Evolutionary conservation across 108 stramenopile genomes (phyloP).

Genomic region (Cyclotella choctawhatcheeana): DNA sequence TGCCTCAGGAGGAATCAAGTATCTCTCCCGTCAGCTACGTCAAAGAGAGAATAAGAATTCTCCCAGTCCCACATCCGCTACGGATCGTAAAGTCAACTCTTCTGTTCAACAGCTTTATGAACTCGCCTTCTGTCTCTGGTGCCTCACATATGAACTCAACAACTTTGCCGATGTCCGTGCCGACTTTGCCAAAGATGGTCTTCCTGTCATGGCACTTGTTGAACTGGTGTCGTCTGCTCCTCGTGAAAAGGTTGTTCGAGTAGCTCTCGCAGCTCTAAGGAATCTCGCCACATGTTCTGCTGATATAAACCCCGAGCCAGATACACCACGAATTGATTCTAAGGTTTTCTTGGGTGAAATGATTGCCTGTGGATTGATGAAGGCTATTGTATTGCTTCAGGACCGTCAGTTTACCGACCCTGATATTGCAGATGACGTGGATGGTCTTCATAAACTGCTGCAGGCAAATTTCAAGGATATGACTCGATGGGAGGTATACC

Average conservation of each 20-base stretch:
- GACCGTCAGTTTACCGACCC: slow-evolving; percentile 91
- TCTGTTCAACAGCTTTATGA: slow-evolving; percentile 92
- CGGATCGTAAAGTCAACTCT: slow-evolving; percentile 65
- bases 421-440: slow-evolving; percentile 86
- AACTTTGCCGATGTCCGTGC: slow-evolving; percentile 31
- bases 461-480: slow-evolving; percentile 90
- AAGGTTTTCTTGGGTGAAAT: slow-evolving; percentile 84
- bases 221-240: slow-evolving; percentile 86
- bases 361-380: slow-evolving; percentile 91
- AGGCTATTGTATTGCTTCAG: slow-evolving; percentile 82
- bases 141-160: slow-evolving; percentile 76
- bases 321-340: slow-evolving; percentile 62
- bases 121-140: slow-evolving; percentile 90
- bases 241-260: slow-evolving; percentile 93
- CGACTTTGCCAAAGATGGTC: slow-evolving; percentile 61
- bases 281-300: slow-evolving; percentile 79
- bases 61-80: slow-evolving; percentile 28
- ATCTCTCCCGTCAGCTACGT: slow-evolving; percentile 66
- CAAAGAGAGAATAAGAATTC: slow-evolving; percentile 10
- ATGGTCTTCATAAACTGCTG: slow-evolving; percentile 77
- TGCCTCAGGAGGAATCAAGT: slow-evolving; percentile 76
- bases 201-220: slow-evolving; percentile 65
- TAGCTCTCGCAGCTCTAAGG: slow-evolving; percentile 80
- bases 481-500: slow-evolving; percentile 93
- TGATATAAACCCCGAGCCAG: slow-evolving; percentile 19